A percentile compares a stretch with the other conserved stretches of the same genome.
Conservation (phyloP, 345 rosid species). For the Cochlearia excelsa region DNA sequence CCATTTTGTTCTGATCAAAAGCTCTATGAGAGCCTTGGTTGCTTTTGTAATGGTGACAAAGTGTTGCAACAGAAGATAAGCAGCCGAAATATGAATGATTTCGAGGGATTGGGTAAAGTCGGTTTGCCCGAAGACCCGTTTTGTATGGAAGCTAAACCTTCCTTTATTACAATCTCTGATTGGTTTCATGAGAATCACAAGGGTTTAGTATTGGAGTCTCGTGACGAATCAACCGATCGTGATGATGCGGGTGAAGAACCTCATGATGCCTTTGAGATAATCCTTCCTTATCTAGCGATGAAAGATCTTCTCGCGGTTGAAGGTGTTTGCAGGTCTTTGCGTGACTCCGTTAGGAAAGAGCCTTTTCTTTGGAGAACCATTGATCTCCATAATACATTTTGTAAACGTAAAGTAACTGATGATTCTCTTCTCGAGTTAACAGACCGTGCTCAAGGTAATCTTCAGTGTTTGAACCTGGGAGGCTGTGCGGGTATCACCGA, state of each 20-base stretch:
- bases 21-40: background rate
- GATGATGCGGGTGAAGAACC: slow-evolving; percentile 20
- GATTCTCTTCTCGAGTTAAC: slow-evolving; percentile 34
- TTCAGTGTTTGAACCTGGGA: slow-evolving; percentile 28
- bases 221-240: background rate
- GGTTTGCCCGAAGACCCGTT: slow-evolving; percentile 32
- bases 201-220: slow-evolving; percentile 14
- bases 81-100: background rate
- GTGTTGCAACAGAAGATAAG: too few species aligned
- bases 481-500: slow-evolving; percentile 31
- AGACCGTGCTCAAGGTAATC: slow-evolving; percentile 23
- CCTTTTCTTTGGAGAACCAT: slow-evolving; percentile 32
- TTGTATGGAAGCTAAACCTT: slow-evolving; percentile 25
- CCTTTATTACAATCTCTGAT: slow-evolving; percentile 7
- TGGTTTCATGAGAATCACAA: slow-evolving; percentile 26
- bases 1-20: background rate
- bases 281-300: slow-evolving; percentile 26
- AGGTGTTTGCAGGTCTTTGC: slow-evolving; percentile 32
- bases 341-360: slow-evolving; percentile 34
- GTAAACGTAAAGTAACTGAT: slow-evolving; percentile 8
- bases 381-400: slow-evolving; percentile 10
- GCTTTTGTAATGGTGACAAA: background rate
- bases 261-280: slow-evolving; percentile 33
- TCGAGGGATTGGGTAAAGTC: background rate
- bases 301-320: slow-evolving; percentile 29